Conservation (phyloP, 352 stramenopile species). For the Plasmopara halstedii region DNA sequence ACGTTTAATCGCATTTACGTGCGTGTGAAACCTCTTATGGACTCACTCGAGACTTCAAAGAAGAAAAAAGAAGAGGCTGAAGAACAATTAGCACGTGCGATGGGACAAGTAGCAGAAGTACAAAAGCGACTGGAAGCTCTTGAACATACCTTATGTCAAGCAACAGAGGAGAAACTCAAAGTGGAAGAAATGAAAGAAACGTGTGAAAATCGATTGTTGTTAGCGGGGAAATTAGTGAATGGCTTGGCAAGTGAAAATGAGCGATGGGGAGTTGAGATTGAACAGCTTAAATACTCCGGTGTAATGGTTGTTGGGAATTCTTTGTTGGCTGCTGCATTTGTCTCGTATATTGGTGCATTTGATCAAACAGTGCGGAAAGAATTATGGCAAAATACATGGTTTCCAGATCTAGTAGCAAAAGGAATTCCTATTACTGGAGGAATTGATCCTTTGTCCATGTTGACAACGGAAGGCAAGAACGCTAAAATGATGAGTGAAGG, state of each 20-base stretch:
- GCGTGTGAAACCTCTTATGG: constrained; percentile 98
- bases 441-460: constrained; percentile 92
- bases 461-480: constrained; percentile 95
- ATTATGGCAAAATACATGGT: constrained; percentile 76
- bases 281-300: constrained; percentile 92
- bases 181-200: constrained; percentile 93
- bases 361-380: constrained; percentile 88
- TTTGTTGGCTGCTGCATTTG: constrained; percentile 94
- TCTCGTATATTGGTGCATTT: constrained; percentile 97
- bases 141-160: constrained; percentile 91
- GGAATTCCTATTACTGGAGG: constrained; percentile 91
- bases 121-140: constrained; percentile 88
- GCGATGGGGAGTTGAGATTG: constrained; percentile 95
- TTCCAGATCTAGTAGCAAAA: constrained; percentile 85
- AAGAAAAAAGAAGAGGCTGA: constrained; percentile 92
- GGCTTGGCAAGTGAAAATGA: constrained; percentile 95
- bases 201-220: constrained; percentile 87
- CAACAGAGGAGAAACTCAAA: constrained; percentile 94
- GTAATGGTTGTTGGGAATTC: constrained; percentile 95
- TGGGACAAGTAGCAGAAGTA: constrained; percentile 91
- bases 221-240: constrained; percentile 94
- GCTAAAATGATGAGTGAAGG: constrained; percentile 97
- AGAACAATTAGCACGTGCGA: constrained; percentile 86
- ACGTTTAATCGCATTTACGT: constrained; percentile 98
- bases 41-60: constrained; percentile 91